phyloP scores from a whole-genome alignment of 768 basidiomycete species.

The Termitomyces sp. region DNA sequence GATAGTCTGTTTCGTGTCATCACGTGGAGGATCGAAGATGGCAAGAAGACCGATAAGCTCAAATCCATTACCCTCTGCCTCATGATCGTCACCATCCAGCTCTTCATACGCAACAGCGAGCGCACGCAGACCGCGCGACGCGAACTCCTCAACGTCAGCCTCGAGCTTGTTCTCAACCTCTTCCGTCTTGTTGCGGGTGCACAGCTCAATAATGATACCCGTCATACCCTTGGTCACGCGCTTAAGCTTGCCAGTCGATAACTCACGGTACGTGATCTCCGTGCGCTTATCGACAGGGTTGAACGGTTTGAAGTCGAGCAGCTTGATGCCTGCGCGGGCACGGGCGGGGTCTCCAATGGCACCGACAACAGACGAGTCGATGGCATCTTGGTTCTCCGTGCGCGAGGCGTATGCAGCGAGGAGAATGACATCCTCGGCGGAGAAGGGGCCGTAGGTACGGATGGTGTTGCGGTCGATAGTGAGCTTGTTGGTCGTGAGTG shows the following conservation, averaged over 20 bases:
- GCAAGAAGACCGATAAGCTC: constrained; percentile 96
- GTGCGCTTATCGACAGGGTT: constrained; percentile 99
- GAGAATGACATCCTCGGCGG: constrained; percentile 87
- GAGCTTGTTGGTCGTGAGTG: constrained; percentile 98
- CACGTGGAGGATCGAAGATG: constrained; percentile 97
- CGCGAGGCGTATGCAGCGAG: constrained; percentile 95
- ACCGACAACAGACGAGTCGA: constrained; percentile 82
- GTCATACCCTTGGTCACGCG: constrained; percentile 99
- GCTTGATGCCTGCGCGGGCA: constrained; percentile 91
- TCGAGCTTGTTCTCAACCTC: constrained; percentile 90
- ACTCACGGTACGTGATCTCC: constrained; percentile 96
- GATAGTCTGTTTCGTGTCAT: constrained; percentile 98
- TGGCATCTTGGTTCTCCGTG: constrained; percentile 99
- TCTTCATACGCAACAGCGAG: constrained; percentile 97
- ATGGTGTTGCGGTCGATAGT: constrained; percentile 94
- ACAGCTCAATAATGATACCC: constrained; percentile 96
- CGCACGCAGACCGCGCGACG: constrained; percentile 93
- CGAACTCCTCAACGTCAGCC: constrained; percentile 95
- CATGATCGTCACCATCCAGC: constrained; percentile 74
- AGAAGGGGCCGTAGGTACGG: constrained; percentile 86
- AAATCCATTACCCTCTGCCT: constrained; percentile 93
- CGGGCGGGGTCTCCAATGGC: constrained; percentile 69
- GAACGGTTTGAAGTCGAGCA: constrained; percentile 99
- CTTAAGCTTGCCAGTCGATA: constrained; percentile 93
- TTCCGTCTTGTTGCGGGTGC: constrained; percentile 95